Percentiles rank a stretch among this genome's conserved stretches.
Conservation (phyloP, 768 basidiomycete genomes). For the Phallus indusiatus region DNA sequence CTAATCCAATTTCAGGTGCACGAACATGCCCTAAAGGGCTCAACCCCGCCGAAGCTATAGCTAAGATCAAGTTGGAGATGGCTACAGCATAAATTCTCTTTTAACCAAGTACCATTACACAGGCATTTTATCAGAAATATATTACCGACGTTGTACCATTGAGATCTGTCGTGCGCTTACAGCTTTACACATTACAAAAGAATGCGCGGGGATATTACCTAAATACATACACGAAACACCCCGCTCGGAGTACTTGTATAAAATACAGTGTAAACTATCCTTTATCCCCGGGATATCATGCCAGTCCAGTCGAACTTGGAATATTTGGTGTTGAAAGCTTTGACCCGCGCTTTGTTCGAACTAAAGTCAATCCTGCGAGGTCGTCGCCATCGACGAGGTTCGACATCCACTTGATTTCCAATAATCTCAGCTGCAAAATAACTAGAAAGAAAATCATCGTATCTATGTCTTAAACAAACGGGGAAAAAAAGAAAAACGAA, state of each 20-base stretch:
- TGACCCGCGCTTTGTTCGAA: slow-evolving; percentile 61
- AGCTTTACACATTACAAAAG: too few species aligned
- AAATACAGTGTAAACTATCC: not conserved
- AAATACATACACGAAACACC: too few species aligned
- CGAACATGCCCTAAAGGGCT: slow-evolving; percentile 97
- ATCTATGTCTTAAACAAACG: not conserved
- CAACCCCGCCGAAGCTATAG: slow-evolving; percentile 87
- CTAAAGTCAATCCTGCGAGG: slow-evolving; percentile 66
- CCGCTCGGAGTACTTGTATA: too few species aligned
- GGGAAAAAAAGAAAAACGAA: slow-evolving; percentile 25
- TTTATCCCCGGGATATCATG: slow-evolving; percentile 39
- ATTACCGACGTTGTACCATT: not conserved
- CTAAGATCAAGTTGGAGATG: slow-evolving; percentile 87
- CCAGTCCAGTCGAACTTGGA: slow-evolving; percentile 75
- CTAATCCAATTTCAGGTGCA: slow-evolving; percentile 41
- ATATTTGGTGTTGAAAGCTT: slow-evolving; percentile 64
- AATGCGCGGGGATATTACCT: too few species aligned
- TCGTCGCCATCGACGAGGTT: slow-evolving; percentile 76
- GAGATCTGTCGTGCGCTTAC: not conserved
- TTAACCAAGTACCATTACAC: not conserved
- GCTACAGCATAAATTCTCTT: slow-evolving; percentile 47
- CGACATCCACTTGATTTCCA: slow-evolving; percentile 81
- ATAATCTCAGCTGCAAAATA: slow-evolving; percentile 95
- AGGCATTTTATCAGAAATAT: not conserved
- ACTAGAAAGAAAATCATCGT: slow-evolving; percentile 28